Conservation (phyloP, 331 rosid genomes). For the Pyracantha coccinea region DNA sequence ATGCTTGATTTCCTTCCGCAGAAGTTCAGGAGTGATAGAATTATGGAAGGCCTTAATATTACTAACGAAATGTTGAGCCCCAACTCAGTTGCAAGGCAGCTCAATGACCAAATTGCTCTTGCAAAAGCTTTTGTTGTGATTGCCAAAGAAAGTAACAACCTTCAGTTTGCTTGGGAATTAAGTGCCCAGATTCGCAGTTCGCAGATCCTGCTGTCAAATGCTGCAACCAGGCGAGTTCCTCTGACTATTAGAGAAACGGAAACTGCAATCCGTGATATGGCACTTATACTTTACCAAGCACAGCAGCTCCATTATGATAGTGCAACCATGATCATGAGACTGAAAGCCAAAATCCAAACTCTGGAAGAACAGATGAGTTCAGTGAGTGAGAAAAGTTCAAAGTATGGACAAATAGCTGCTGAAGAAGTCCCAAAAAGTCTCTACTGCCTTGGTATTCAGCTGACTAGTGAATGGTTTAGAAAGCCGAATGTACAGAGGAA, state of each 20-base stretch:
- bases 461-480: conserved; percentile 80
- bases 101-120: conserved; percentile 79
- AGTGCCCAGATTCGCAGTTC: conserved; percentile 91
- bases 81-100: conserved; percentile 68
- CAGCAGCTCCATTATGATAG: conserved; percentile 94
- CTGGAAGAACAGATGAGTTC: conserved; percentile 85
- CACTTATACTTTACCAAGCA: conserved; percentile 70
- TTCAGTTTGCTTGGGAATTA: conserved; percentile 93
- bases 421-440: conserved; percentile 92
- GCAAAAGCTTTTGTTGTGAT: conserved; percentile 92
- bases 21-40: conserved; percentile 63
- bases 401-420: conserved; percentile 92
- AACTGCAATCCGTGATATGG: conserved; percentile 70
- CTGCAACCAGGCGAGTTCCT: conserved; percentile 75
- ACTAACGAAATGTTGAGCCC: conserved; percentile 85
- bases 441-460: conserved; percentile 80
- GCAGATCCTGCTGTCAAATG: conserved; percentile 80
- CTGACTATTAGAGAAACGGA: conserved; percentile 61
- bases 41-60: conserved; percentile 83
- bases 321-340: conserved; percentile 89
- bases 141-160: conserved; percentile 86
- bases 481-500: conserved; percentile 43
- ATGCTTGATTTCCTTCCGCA: conserved; percentile 27
- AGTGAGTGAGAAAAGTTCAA: conserved; percentile 75
- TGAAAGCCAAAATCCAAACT: conserved; percentile 77